These are phyloP conservation scores for Striga asiatica DNA, from an alignment of 257 asterid species.

Conservation along the genomic window DNA sequence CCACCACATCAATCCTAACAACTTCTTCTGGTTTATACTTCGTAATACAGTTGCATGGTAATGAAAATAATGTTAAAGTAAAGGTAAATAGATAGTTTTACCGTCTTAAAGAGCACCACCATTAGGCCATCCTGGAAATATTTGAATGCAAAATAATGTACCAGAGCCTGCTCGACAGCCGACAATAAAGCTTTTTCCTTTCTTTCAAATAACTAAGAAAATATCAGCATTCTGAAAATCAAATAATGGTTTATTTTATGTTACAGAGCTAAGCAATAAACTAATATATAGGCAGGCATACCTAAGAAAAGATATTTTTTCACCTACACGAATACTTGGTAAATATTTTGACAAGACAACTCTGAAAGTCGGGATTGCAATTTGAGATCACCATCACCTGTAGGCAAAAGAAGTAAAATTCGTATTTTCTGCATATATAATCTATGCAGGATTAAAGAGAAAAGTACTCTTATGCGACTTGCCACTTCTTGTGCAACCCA, in stretches of 20 bases:
- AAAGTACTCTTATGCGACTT: too few relatives aligned
- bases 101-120: slow-evolving; percentile 71
- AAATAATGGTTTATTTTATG: too few relatives aligned
- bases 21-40: too few relatives aligned
- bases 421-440: too few relatives aligned
- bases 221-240: slow-evolving; percentile 25
- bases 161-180: slow-evolving; percentile 56
- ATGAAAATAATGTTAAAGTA: too few relatives aligned
- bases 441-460: too few relatives aligned
- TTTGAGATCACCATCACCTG: slow-evolving; percentile 99
- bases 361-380: slow-evolving; percentile 56
- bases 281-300: too few relatives aligned
- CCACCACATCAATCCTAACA: slow-evolving; percentile 76
- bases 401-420: too few relatives aligned
- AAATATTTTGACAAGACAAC: slow-evolving; percentile 41
- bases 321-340: slow-evolving; percentile 53
- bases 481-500: slow-evolving; percentile 64
- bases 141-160: slow-evolving; percentile 57
- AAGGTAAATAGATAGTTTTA: slow-evolving; percentile 13
- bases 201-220: slow-evolving; percentile 49
- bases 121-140: slow-evolving; percentile 68
- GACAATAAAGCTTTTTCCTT: slow-evolving; percentile 95
- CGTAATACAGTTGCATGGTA: too few relatives aligned
- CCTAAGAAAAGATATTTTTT: slow-evolving; percentile 83
- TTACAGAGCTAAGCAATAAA: too few relatives aligned